Evolutionary conservation across 306 rosid genomes (phyloP).

Genomic region (Cicer cuneatum): DNA sequence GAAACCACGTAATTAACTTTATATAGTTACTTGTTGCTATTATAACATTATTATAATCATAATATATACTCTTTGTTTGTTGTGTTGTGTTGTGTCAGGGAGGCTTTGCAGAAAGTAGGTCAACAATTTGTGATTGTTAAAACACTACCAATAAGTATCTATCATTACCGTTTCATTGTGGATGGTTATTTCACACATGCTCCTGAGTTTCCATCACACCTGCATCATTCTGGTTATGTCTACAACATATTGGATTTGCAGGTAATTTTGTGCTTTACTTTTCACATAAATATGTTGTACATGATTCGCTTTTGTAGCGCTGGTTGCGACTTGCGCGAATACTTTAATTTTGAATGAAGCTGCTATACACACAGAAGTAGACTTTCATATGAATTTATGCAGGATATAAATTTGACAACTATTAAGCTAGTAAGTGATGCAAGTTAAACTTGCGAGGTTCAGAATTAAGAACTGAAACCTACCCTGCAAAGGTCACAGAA

Average conservation of each 20-base stretch:
- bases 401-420: too few species aligned
- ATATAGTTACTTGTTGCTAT: slow-evolving; percentile 2
- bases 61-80: slow-evolving; percentile 40
- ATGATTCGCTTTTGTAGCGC: too few species aligned
- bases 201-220: slow-evolving; percentile 70
- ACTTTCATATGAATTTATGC: too few species aligned
- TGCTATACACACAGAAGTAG: too few species aligned
- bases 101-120: slow-evolving; percentile 58
- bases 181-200: slow-evolving; percentile 76
- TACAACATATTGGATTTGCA: slow-evolving; percentile 83
- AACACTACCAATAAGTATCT: slow-evolving; percentile 68
- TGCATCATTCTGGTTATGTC: slow-evolving; percentile 56
- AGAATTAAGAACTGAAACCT: too few species aligned
- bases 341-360: too few species aligned
- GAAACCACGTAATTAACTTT: slow-evolving; percentile 54
- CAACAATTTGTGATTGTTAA: slow-evolving; percentile 53
- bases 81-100: slow-evolving; percentile 60
- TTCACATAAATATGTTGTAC: not conserved
- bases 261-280: slow-evolving; percentile 24
- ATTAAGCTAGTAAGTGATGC: too few species aligned
- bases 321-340: too few species aligned
- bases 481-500: too few species aligned
- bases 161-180: slow-evolving; percentile 75
- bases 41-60: not conserved
- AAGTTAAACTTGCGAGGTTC: too few species aligned